These are phyloP conservation scores for Pseudogymnoascus sp. DNA, from an alignment of 2,329 filamentous ascomycete species.

Conservation along the genomic window DNA sequence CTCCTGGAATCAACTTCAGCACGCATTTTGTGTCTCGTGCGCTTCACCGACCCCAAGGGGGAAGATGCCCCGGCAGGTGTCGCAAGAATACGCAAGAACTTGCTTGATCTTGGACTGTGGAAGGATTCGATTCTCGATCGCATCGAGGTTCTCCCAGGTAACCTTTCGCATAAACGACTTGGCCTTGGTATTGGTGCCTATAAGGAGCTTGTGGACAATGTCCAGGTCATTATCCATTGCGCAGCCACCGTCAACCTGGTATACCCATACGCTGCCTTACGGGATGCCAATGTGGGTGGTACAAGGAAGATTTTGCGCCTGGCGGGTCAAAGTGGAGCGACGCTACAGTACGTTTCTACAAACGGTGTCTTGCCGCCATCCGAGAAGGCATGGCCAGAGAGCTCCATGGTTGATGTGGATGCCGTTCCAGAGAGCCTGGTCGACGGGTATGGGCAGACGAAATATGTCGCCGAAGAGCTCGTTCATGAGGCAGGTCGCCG, in stretches of 20 bases:
- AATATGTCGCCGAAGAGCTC: conserved; percentile 73
- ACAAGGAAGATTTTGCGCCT: conserved; percentile 67
- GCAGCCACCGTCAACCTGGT: conserved; percentile 74
- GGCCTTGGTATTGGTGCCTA: conserved; percentile 60
- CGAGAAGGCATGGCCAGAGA: conserved; percentile 61
- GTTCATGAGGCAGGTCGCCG: conserved; percentile 60
- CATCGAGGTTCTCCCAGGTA: conserved; percentile 66
- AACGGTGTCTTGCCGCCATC: conserved; percentile 71
- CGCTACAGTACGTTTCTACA: conserved; percentile 70
- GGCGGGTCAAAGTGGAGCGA: conserved; percentile 57
- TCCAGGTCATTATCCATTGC: conserved; percentile 69
- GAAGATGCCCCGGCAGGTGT: conserved; percentile 59
- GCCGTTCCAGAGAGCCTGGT: conserved; percentile 60
- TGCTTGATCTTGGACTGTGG: conserved; percentile 74
- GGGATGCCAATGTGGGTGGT: conserved; percentile 69
- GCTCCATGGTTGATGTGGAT: conserved; percentile 56
- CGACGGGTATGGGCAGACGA: conserved; percentile 72
- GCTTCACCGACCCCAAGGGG: conserved; percentile 58
- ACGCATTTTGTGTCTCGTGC: conserved; percentile 63
- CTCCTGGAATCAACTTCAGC: conserved; percentile 61
- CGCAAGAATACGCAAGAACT: conserved; percentile 63
- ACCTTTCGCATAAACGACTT: conserved; percentile 59
- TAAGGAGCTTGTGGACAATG: conserved; percentile 52
- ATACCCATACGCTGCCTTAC: conserved; percentile 70
- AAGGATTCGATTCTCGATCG: conserved; percentile 68